These are phyloP conservation scores for Hypericum perforatum DNA, from an alignment of 345 rosid species.

Conservation along the genomic window DNA sequence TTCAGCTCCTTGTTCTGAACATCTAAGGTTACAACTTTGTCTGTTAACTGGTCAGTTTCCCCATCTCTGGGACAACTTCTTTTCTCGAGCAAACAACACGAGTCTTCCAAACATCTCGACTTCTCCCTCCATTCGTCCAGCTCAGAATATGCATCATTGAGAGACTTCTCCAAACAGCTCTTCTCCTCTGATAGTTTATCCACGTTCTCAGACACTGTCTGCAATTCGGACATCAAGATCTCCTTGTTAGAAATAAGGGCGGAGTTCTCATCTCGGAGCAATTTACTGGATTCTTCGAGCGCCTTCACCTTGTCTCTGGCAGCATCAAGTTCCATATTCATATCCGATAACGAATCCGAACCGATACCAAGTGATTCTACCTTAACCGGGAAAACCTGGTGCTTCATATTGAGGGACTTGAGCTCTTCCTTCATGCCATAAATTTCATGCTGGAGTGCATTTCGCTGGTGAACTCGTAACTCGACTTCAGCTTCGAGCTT, in stretches of 20 bases:
- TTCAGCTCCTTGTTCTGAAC: conserved; percentile 44
- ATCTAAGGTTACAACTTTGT: conserved; percentile 45
- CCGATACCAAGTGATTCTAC: conserved; percentile 57
- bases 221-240: conserved; percentile 42
- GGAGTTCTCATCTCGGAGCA: conserved; percentile 53
- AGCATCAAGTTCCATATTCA: conserved; percentile 74
- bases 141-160: conserved; percentile 63
- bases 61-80: conserved; percentile 26
- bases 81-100: conserved; percentile 42
- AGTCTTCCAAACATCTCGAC: conserved; percentile 52
- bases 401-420: conserved; percentile 58
- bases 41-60: conserved; percentile 50
- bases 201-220: conserved; percentile 37
- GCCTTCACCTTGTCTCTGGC: conserved; percentile 51
- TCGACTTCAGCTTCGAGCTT: conserved; percentile 89
- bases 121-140: conserved; percentile 49
- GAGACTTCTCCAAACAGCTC: conserved; percentile 60
- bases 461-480: conserved; percentile 75
- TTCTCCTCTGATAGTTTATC: conserved; percentile 57
- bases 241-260: conserved; percentile 57
- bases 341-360: conserved; percentile 62
- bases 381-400: conserved; percentile 50
- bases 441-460: conserved; percentile 96
- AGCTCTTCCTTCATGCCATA: conserved; percentile 91
- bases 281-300: conserved; percentile 56